phyloP scores from a whole-genome alignment of 106 monocot genomes.

The Platanthera guangdongensis region DNA sequence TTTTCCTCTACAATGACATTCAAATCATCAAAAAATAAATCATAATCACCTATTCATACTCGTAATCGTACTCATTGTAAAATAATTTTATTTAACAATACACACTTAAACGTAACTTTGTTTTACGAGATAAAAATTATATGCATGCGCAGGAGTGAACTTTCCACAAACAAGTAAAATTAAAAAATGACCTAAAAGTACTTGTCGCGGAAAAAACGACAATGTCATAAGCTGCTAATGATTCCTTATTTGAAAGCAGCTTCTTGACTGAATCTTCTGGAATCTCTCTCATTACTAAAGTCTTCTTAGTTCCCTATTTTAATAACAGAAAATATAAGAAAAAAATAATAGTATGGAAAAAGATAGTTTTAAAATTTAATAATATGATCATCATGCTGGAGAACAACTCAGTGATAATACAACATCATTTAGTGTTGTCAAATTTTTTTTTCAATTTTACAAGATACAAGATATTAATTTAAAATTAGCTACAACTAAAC shows the following conservation, averaged over 20 bases:
- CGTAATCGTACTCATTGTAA: too few species aligned
- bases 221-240: conserved; percentile 79
- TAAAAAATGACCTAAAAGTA: conserved; percentile 10
- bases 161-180: neutral
- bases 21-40: too few species aligned
- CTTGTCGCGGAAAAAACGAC: conserved; percentile 92
- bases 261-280: conserved; percentile 74
- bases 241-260: conserved; percentile 61
- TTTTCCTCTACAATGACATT: too few species aligned
- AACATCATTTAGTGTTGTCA: neutral
- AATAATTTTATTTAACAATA: too few species aligned
- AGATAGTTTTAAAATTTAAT: neutral
- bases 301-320: conserved; percentile 63
- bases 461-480: neutral
- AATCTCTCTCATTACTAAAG: conserved; percentile 82
- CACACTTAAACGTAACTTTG: too few species aligned
- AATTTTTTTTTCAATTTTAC: neutral
- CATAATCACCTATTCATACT: too few species aligned
- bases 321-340: neutral
- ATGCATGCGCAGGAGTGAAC: too few species aligned
- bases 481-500: neutral
- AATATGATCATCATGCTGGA: neutral
- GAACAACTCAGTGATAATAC: neutral
- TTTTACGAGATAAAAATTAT: too few species aligned
- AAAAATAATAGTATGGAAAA: neutral